Evolutionary conservation across 805 yeast species (phyloP).

Genomic region (Candida alai): DNA sequence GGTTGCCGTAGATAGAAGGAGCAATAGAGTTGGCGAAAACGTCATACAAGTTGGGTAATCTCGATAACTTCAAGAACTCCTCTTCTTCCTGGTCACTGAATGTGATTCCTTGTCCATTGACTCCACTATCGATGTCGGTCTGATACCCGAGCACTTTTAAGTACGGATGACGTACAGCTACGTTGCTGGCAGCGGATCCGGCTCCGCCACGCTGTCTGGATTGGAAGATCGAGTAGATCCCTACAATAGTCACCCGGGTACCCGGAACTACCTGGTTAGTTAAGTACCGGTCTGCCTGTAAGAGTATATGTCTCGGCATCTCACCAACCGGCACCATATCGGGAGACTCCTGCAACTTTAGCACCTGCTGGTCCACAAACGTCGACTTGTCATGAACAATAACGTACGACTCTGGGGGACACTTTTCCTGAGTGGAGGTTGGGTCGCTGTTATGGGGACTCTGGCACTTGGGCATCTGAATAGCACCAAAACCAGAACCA

Average conservation of each 20-base stretch:
- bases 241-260: slow-evolving; percentile 85
- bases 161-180: slow-evolving; percentile 92
- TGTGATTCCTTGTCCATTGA: slow-evolving; percentile 51
- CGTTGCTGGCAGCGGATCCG: slow-evolving; percentile 41
- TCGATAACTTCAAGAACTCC: slow-evolving; percentile 74
- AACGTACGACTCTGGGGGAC: slow-evolving; percentile 91
- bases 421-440: slow-evolving; percentile 53
- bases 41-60: slow-evolving; percentile 82
- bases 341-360: slow-evolving; percentile 94
- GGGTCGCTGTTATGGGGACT: slow-evolving; percentile 29
- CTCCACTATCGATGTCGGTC: slow-evolving; percentile 72
- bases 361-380: slow-evolving; percentile 92
- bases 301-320: slow-evolving; percentile 89
- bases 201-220: slow-evolving; percentile 53
- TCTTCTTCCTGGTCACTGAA: slow-evolving; percentile 95
- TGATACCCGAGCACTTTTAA: slow-evolving; percentile 82
- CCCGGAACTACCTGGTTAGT: slow-evolving; percentile 95
- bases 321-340: slow-evolving; percentile 99
- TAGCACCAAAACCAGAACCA: slow-evolving; percentile 65
- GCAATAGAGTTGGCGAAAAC: slow-evolving; percentile 87
- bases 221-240: slow-evolving; percentile 89
- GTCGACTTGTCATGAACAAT: slow-evolving; percentile 90
- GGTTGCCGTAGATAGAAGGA: slow-evolving; percentile 93
- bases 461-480: slow-evolving; percentile 58
- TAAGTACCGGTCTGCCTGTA: slow-evolving; percentile 85